Evolutionary conservation across 306 rosid genomes (phyloP).

Genomic region (Astragalus membranaceus): DNA sequence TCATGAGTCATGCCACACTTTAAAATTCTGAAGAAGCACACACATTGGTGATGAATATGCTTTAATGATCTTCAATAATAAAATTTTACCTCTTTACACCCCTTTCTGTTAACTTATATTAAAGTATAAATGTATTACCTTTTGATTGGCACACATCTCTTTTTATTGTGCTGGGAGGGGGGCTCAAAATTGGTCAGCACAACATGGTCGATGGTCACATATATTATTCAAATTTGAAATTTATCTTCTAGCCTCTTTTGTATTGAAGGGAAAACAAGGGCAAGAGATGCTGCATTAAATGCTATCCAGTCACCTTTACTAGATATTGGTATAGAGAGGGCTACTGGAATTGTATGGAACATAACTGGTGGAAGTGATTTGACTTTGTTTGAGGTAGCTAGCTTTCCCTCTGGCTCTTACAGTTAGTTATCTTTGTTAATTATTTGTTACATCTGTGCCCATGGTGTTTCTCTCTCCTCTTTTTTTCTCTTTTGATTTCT

Average conservation of each 20-base stretch:
- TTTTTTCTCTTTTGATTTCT: background rate
- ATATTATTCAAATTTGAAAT: conserved; percentile 6
- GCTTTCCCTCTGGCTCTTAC: conserved; percentile 4
- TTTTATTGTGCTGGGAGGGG: background rate
- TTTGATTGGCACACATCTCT: background rate
- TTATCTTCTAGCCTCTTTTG: conserved; percentile 14
- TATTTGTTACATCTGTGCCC: background rate
- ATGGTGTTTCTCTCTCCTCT: background rate
- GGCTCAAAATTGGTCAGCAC: conserved; percentile 1
- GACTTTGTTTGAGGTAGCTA: conserved; percentile 81
- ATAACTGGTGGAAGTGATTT: conserved; percentile 97
- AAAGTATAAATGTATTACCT: background rate
- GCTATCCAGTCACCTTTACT: conserved; percentile 97
- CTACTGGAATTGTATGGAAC: conserved; percentile 99
- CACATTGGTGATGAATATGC: background rate
- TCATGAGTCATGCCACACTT: background rate
- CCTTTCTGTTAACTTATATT: background rate
- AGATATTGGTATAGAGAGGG: conserved; percentile 98
- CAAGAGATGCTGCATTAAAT: conserved; percentile 97
- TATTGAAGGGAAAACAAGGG: conserved; percentile 88
- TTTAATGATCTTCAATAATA: background rate
- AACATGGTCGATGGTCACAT: background rate
- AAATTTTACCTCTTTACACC: background rate
- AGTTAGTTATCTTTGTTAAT: background rate
- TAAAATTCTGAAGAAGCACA: background rate